These are phyloP conservation scores for Volvox reticuliferus DNA, from an alignment of 139 green algal species.

Conservation along the genomic window DNA sequence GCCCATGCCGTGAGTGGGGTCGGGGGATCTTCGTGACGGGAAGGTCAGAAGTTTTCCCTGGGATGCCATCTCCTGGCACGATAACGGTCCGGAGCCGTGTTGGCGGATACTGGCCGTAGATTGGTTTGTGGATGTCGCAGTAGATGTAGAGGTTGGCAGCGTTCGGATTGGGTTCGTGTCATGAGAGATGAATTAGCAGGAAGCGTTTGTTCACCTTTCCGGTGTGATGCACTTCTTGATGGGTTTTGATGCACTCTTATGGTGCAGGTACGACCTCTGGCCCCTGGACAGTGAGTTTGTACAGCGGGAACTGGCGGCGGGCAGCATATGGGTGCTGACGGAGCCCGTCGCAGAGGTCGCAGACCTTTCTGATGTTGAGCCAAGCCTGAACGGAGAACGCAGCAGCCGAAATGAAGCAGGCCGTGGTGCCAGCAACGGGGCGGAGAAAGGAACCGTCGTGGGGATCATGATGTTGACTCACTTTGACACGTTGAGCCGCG, in stretches of 20 bases:
- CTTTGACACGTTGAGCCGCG: neutral
- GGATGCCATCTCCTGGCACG: too few relatives aligned
- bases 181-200: too few relatives aligned
- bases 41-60: too few relatives aligned
- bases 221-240: too few relatives aligned
- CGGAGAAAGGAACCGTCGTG: neutral
- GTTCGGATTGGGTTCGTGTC: too few relatives aligned
- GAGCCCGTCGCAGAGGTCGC: neutral
- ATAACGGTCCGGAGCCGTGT: too few relatives aligned
- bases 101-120: too few relatives aligned
- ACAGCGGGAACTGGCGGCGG: slow-evolving; percentile 23
- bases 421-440: neutral
- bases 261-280: slow-evolving; percentile 28
- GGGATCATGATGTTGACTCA: slow-evolving; percentile 25
- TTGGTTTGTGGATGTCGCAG: too few relatives aligned
- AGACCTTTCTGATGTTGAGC: neutral
- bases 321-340: slow-evolving; percentile 30
- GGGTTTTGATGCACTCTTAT: too few relatives aligned
- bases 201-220: too few relatives aligned
- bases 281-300: slow-evolving; percentile 33
- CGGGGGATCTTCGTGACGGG: too few relatives aligned
- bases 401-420: neutral
- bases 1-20: slow-evolving; percentile 32
- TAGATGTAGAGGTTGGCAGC: too few relatives aligned
- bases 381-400: neutral